Percentiles rank a stretch among this genome's conserved stretches.
These are phyloP conservation scores for Echium plantagineum DNA, from an alignment of 257 asterid species.

Conservation along the genomic window DNA sequence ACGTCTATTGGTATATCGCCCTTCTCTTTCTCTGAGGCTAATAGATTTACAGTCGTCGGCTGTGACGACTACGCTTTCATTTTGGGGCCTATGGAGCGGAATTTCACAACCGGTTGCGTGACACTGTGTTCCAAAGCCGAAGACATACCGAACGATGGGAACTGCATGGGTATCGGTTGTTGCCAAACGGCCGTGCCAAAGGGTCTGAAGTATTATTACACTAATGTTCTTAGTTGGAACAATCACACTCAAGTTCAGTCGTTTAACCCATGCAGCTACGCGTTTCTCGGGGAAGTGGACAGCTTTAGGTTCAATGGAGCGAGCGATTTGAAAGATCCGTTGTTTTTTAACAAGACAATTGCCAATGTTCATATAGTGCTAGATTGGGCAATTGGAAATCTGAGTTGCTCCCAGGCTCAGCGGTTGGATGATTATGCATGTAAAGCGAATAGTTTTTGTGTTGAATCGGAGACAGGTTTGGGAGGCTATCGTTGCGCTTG, in stretches of 20 bases:
- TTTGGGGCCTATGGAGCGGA: background rate
- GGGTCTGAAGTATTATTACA: conserved; percentile 17
- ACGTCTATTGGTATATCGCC: conserved; percentile 9
- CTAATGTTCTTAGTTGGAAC: background rate
- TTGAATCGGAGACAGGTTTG: conserved; percentile 10
- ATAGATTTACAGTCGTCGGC: background rate
- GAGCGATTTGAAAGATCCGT: background rate
- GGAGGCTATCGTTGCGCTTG: conserved; percentile 16
- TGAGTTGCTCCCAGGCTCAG: conserved; percentile 7
- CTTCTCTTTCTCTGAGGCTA: conserved; percentile 33
- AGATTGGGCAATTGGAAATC: conserved; percentile 14
- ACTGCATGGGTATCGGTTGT: conserved; percentile 58
- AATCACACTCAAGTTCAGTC: conserved; percentile 6
- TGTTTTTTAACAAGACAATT: background rate
- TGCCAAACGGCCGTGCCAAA: conserved; percentile 58
- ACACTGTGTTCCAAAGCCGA: conserved; percentile 28
- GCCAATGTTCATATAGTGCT: conserved; percentile 8
- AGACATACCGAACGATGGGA: conserved; percentile 30
- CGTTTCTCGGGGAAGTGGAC: conserved; percentile 6
- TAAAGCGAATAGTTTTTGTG: conserved; percentile 5
- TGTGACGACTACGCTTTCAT: background rate
- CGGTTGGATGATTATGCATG: background rate
- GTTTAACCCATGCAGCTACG: conserved; percentile 12
- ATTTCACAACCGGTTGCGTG: conserved; percentile 45
- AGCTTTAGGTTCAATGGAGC: background rate